These are phyloP conservation scores for Penicillium olsonii DNA, from an alignment of 2,329 filamentous ascomycete genomes.

Conservation along the genomic window DNA sequence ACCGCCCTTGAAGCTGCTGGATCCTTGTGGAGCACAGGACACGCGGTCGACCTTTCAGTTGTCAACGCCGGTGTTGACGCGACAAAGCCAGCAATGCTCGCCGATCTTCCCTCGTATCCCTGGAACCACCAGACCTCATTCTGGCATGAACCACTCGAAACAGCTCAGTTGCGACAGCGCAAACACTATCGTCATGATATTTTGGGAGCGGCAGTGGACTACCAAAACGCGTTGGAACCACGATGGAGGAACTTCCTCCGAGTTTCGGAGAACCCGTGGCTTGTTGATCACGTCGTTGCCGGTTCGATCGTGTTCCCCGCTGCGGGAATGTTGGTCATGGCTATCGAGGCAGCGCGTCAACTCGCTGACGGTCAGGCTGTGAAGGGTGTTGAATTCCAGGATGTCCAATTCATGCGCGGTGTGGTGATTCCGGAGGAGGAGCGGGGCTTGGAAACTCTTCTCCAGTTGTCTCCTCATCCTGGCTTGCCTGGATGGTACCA, in stretches of 20 bases:
- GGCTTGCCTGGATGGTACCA: slow-evolving; percentile 22
- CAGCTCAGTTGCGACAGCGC: slow-evolving; percentile 27
- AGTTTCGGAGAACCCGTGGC: slow-evolving; percentile 39
- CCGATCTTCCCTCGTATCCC: slow-evolving; percentile 44
- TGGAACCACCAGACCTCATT: slow-evolving; percentile 44
- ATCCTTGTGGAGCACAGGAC: slow-evolving; percentile 17
- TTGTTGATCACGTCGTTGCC: slow-evolving; percentile 45
- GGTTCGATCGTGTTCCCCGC: slow-evolving; percentile 27
- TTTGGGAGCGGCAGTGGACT: slow-evolving; percentile 22
- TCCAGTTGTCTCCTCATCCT: slow-evolving; percentile 18
- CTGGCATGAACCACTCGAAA: slow-evolving; percentile 38
- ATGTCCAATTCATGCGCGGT: slow-evolving; percentile 17
- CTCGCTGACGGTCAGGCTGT: slow-evolving; percentile 13
- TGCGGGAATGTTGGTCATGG: slow-evolving; percentile 26
- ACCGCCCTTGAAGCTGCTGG: slow-evolving; percentile 14
- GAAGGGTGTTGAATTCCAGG: slow-evolving; percentile 20
- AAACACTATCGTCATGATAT: slow-evolving; percentile 25
- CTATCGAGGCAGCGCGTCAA: slow-evolving; percentile 23
- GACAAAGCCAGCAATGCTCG: slow-evolving; percentile 6
- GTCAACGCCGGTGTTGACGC: slow-evolving; percentile 11
- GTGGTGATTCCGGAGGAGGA: slow-evolving; percentile 22
- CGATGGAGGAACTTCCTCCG: slow-evolving; percentile 49
- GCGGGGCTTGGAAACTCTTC: slow-evolving; percentile 18
- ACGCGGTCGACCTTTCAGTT: slow-evolving; percentile 9
- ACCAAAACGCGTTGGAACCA: slow-evolving; percentile 29